Percentiles rank a stretch among this genome's conserved stretches.
phyloP scores from a whole-genome alignment of 2,329 filamentous ascomycete species.

The Diaporthe sp. region DNA sequence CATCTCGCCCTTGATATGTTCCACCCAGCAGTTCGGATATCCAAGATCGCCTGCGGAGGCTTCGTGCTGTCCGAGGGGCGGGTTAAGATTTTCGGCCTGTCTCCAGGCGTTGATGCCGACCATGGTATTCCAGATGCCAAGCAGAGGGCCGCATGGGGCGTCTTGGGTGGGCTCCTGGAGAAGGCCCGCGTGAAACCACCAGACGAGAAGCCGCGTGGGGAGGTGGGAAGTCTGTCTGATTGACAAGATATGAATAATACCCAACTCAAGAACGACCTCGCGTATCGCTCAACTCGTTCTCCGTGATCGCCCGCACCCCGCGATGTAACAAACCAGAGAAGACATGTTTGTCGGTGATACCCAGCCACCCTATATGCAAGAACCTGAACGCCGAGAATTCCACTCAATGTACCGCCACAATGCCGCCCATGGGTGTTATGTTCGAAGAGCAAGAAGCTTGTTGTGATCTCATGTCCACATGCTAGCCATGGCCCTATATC shows the following conservation, averaged over 20 bases:
- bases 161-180: conserved; percentile 35
- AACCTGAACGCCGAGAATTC: conserved; percentile 9
- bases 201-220: neutral
- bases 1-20: conserved; percentile 69
- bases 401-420: neutral
- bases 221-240: neutral
- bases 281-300: neutral
- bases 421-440: neutral
- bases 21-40: conserved; percentile 66
- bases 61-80: conserved; percentile 68
- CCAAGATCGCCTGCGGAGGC: conserved; percentile 67
- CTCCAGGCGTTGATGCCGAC: neutral
- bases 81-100: conserved; percentile 60
- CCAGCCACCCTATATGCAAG: neutral
- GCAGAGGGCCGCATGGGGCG: conserved; percentile 35
- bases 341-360: neutral
- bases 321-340: neutral
- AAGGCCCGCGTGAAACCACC: conserved; percentile 15
- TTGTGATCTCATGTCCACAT: neutral
- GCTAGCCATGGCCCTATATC: conserved; percentile 24
- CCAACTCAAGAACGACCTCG: neutral
- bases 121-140: conserved; percentile 15
- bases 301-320: no score
- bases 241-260: conserved; percentile 3
- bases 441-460: neutral